Conservation (phyloP, 208 protist species). For the Naegleria gruberi region DNA sequence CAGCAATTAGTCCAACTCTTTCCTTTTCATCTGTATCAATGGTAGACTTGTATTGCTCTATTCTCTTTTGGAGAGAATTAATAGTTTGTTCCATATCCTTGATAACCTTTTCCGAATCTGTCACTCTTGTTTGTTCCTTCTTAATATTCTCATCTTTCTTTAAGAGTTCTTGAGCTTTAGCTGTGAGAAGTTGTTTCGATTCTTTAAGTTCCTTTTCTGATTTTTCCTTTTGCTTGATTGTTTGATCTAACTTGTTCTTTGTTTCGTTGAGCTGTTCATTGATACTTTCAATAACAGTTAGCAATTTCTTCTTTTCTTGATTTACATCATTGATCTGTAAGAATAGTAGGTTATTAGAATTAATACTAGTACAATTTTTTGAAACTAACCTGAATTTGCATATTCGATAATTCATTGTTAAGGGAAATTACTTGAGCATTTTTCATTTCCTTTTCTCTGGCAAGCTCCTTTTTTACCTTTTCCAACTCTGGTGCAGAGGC, state of each 20-base stretch:
- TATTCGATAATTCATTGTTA: conserved; percentile 58
- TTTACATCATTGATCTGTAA: conserved; percentile 39
- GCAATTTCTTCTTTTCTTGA: conserved; percentile 32
- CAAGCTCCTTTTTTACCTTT: conserved; percentile 73
- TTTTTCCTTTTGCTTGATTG: conserved; percentile 57
- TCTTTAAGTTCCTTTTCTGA: conserved; percentile 79
- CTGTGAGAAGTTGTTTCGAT: conserved; percentile 57
- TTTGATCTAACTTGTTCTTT: conserved; percentile 47
- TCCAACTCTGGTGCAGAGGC: conserved; percentile 84
- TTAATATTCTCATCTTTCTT: conserved; percentile 52
- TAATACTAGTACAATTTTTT: conserved; percentile 17
- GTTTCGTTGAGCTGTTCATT: conserved; percentile 26
- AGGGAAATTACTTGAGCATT: conserved; percentile 49
- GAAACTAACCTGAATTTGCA: conserved; percentile 46
- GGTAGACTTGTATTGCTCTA: conserved; percentile 59
- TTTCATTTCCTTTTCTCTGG: conserved; percentile 71
- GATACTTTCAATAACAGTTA: conserved; percentile 21
- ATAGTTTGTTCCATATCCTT: conserved; percentile 32
- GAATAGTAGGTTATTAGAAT: conserved; percentile 33
- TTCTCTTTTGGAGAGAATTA: conserved; percentile 30
- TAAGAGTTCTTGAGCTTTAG: conserved; percentile 47
- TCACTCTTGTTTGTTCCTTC: background rate
- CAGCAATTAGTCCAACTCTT: conserved; percentile 47
- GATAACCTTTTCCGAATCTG: background rate
- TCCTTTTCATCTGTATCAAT: conserved; percentile 73